Base-by-base conservation (phyloP, 2,329 filamentous ascomycete genomes). In the Nigrograna mackinnonii region DNA sequence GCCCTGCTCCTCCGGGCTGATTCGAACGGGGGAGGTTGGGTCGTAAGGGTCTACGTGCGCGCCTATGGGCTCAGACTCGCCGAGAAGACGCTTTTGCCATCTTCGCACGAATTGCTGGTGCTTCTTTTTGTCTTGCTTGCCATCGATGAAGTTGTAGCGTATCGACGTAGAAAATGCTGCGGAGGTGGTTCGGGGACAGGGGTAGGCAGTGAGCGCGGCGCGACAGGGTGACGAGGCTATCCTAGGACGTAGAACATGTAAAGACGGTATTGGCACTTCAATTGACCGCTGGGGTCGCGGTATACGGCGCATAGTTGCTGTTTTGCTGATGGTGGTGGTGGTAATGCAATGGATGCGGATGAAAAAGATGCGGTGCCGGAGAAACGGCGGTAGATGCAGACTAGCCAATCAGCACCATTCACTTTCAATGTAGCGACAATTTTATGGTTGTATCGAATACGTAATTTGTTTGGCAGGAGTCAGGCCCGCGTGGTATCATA, bases 11-110 rank as follows among this genome's bases (percentile, higher is more conserved):
- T 66, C 64, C 14, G 63, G 62, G 22, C 58, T 52, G 32, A 68
- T 65, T 32, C 64, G 58, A 22, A 67, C 58, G 0, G 65, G 65
- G 20, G 64, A 67, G 1, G 62, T 60, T 3, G 58, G 52, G 45
- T 67, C 63, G 39, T 66, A 68, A 6, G 65, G 65, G 36, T 68
- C 64, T n/a, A 67, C 65, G 33, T 61, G 65, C 16, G 63, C 55
- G 38, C 63, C 64, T 44, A 67, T 64, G 18, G 64, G 63, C 44
- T 67, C 63, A 18, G 62, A 64, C 22, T 66, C 62, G 18, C 65
- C 65, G 6, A 64, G 52, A 0, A 68, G 50, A 9, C 63, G 56
- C 47, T 66, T 67, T 52, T 67, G 63, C 64, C 63, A 67, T 55
- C 55, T 54, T 4, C 63, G 49, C 32, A 67, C 55, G 37, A 60